These are phyloP conservation scores for Thalassiosira gravida DNA, from an alignment of 352 stramenopile species.

Conservation along the genomic window DNA sequence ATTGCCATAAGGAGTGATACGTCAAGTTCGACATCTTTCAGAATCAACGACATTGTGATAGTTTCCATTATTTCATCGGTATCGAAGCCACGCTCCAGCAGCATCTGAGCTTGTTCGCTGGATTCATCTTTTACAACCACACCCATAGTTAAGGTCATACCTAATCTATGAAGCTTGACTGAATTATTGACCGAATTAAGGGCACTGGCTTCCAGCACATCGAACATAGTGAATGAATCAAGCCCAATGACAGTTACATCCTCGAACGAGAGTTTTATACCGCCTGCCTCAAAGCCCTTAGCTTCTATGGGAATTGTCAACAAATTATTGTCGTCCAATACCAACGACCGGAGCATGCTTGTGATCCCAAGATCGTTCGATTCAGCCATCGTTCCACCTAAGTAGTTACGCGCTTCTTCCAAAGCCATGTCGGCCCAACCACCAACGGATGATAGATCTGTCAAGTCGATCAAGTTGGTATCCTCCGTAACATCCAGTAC, in stretches of 20 bases:
- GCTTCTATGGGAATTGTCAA: slow-evolving; percentile 60
- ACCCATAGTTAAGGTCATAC: slow-evolving; percentile 61
- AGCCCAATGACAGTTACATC: slow-evolving; percentile 69
- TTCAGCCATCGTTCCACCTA: slow-evolving; percentile 25
- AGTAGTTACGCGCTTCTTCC: slow-evolving; percentile 44
- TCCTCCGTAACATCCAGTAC: slow-evolving; percentile 33
- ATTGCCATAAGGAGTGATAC: slow-evolving; percentile 61
- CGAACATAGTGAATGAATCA: slow-evolving; percentile 74
- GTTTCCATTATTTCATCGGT: slow-evolving; percentile 40
- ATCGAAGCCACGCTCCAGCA: slow-evolving; percentile 15
- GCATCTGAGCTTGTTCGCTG: slow-evolving; percentile 18
- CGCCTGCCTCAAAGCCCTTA: slow-evolving; percentile 51
- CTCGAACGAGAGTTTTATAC: slow-evolving; percentile 52
- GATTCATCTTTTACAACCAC: slow-evolving; percentile 39
- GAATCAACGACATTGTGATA: slow-evolving; percentile 63
- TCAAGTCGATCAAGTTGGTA: slow-evolving; percentile 60
- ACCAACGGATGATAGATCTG: slow-evolving; percentile 50
- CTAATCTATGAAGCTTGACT: slow-evolving; percentile 64
- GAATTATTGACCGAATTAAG: slow-evolving; percentile 68
- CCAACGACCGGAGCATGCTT: slow-evolving; percentile 59
- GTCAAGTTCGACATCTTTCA: slow-evolving; percentile 69
- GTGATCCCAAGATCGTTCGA: slow-evolving; percentile 62
- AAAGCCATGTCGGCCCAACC: slow-evolving; percentile 59
- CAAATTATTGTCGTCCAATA: slow-evolving; percentile 65
- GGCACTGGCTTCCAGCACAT: slow-evolving; percentile 59